Base-by-base conservation (phyloP, 2,329 filamentous ascomycete species). In the Fusarium beomiforme region DNA sequence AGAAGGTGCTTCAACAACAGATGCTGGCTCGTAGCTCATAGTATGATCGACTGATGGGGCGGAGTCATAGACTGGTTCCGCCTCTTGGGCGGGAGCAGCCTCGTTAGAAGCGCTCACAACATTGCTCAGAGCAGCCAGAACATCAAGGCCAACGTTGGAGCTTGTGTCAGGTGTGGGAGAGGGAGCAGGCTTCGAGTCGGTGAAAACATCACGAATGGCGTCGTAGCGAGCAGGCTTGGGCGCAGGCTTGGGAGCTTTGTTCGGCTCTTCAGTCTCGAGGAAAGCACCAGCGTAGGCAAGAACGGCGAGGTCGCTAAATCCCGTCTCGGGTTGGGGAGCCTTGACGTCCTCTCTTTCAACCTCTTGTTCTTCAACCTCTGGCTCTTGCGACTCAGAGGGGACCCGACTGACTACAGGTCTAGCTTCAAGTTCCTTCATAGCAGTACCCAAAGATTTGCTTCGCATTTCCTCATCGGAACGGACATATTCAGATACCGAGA, bases 151-250 rank as follows among this genome's bases (percentile, higher is more conserved):
- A 33, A 77, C 59, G 21, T 55, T 72, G 17, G 62, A 64, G 33
- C 75, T 75, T 17, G 64, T 62, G 14, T 78, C 76, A 7, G 70
- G 63, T 10, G 72, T 63, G 4, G 78, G 77, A 14, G 75, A 56
- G 19, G 78, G 62, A 8, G 71, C 70, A 23, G 81, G 79, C 60
- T 79, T 80, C 11, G 79, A 77, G 57, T 80, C 76, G 16, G 80
- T 80, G 67, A 84, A 84, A 33, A 84, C 79, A 62, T 84, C 83
- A n/a, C 79, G 79, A 55, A 81, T 81, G n/a, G 79, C 79, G 67
- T 81, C 79, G 54, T 81, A 81, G 51, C 78, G 77, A 55, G 78
- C 77, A 31, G 74, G 75, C 63, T 81, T 81, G 4, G 79, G 73
- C 5, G 74, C 70, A 31, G 77, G 68, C 19, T 73, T 71, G 9